phyloP scores from a whole-genome alignment of 495 filamentous ascomycete genomes.

The Tetracladium setigerum region DNA sequence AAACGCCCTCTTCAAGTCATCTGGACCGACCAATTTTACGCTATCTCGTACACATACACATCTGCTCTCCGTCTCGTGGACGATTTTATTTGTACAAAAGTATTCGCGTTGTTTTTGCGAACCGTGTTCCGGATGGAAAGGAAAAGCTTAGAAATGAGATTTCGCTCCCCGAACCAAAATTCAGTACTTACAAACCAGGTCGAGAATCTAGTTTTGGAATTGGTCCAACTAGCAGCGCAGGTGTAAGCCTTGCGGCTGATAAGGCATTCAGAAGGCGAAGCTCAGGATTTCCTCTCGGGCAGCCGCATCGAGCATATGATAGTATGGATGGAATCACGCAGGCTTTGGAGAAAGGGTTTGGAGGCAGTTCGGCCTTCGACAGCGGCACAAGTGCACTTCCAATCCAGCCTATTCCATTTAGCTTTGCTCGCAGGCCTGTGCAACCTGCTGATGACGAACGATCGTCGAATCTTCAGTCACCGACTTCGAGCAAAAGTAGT shows the following conservation, averaged over 20 bases:
- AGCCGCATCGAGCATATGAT: conserved; percentile 26
- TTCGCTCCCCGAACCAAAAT: conserved; percentile 80
- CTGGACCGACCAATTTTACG: conserved; percentile 73
- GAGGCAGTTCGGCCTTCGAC: conserved; percentile 10
- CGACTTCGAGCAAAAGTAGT: conserved; percentile 20
- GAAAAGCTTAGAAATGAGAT: conserved; percentile 89
- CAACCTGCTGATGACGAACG: conserved; percentile 2
- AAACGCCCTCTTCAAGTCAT: conserved; percentile 13
- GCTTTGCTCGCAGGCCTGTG: conserved; percentile 8
- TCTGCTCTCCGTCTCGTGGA: conserved; percentile 78
- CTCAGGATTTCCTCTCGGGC: conserved; percentile 40
- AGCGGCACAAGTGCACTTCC: conserved; percentile 15
- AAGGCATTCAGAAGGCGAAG: conserved; percentile 50
- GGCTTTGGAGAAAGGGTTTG: conserved; percentile 18
- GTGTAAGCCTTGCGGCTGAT: conserved; percentile 40
- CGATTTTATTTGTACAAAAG: conserved; percentile 87
- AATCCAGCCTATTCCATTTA: conserved; percentile 31
- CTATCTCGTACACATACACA: conserved; percentile 90
- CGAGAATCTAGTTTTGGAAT: conserved; percentile 35
- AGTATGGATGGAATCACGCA: conserved; percentile 27
- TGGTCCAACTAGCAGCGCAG: conserved; percentile 20
- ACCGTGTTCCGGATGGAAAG: conserved; percentile 94
- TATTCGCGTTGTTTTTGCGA: conserved; percentile 94
- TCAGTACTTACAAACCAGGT: conserved; percentile 72
- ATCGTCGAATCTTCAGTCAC: conserved; percentile 13